These are phyloP conservation scores for Rugiboletus extremiorientalis DNA, from an alignment of 1,284 basidiomycete genomes.

Conservation along the genomic window DNA sequence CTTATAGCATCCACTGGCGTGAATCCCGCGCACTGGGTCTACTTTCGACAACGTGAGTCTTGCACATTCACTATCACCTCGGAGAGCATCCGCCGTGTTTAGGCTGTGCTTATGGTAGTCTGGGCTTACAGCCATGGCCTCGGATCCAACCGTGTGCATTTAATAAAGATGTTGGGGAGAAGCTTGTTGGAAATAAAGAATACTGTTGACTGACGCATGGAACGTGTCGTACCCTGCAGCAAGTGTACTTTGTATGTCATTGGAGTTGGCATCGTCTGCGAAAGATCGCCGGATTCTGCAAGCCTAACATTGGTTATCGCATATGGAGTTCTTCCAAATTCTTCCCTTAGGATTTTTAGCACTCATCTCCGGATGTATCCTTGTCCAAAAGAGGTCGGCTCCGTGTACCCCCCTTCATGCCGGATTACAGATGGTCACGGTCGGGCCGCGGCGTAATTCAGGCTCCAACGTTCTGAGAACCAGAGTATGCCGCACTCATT, in stretches of 20 bases:
- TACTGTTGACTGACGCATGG: not conserved
- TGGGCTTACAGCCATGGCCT: conserved; percentile 27
- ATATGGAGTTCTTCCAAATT: conserved; percentile 3
- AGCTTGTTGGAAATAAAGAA: conserved; percentile 5
- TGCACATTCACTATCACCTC: not conserved
- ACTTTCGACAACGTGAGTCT: conserved; percentile 43
- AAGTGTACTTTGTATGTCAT: not conserved
- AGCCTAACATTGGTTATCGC: not conserved
- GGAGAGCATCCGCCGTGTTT: not conserved
- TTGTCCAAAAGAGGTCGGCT: not conserved
- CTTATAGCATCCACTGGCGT: conserved; percentile 40
- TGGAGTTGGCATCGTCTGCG: too few relatives aligned
- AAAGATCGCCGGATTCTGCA: not conserved
- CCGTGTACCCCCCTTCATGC: too few relatives aligned
- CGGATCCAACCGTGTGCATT: conserved; percentile 33
- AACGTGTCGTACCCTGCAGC: not conserved
- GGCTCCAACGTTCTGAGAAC: too few relatives aligned
- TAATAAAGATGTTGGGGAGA: conserved; percentile 10
- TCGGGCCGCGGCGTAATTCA: too few relatives aligned
- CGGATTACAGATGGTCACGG: too few relatives aligned
- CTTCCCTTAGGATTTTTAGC: not conserved
- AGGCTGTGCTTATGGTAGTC: conserved; percentile 1
- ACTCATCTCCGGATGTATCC: not conserved
- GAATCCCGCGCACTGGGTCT: conserved; percentile 41
- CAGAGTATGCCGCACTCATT: too few relatives aligned